Conservation (phyloP, 306 rosid species). For the Cicer yamashitae region DNA sequence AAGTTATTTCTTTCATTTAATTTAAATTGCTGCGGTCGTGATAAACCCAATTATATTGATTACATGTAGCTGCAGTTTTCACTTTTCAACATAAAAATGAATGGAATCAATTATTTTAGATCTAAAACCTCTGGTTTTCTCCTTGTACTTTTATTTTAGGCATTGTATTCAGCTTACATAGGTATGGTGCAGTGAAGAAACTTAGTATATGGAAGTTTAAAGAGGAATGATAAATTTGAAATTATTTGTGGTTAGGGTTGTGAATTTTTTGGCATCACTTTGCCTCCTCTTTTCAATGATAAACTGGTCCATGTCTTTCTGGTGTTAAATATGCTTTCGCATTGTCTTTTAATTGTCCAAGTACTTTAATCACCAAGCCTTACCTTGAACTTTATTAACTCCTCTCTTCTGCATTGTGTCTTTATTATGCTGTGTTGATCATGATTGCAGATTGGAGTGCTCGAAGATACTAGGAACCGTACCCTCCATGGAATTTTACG, state of each 20-base stretch:
- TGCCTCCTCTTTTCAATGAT: conserved; percentile 20
- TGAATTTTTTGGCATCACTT: conserved; percentile 17
- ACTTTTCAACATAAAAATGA: conserved; percentile 13
- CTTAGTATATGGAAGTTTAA: conserved; percentile 9
- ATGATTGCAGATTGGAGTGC: conserved; percentile 84
- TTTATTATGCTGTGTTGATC: conserved; percentile 20
- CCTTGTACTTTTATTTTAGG: not conserved
- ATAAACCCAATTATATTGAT: not conserved
- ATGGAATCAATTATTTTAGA: conserved; percentile 10
- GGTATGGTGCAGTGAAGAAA: conserved; percentile 2
- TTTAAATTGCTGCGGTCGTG: conserved; percentile 33
- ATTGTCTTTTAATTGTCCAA: conserved; percentile 27
- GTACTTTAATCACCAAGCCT: conserved; percentile 35
- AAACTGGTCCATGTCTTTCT: conserved; percentile 19
- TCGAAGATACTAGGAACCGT: conserved; percentile 96
- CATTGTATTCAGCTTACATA: conserved; percentile 27
- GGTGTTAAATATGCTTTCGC: conserved; percentile 5
- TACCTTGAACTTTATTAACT: conserved; percentile 25
- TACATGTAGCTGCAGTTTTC: conserved; percentile 10
- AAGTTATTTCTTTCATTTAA: conserved; percentile 13
- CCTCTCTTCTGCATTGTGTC: conserved; percentile 12
- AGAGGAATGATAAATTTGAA: conserved; percentile 25
- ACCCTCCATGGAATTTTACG: conserved; percentile 89
- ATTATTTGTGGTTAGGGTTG: conserved; percentile 17
- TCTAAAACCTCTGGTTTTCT: not conserved